Conservation (phyloP, 2,329 filamentous ascomycete species). For the Aspergillus quadricinctus region DNA sequence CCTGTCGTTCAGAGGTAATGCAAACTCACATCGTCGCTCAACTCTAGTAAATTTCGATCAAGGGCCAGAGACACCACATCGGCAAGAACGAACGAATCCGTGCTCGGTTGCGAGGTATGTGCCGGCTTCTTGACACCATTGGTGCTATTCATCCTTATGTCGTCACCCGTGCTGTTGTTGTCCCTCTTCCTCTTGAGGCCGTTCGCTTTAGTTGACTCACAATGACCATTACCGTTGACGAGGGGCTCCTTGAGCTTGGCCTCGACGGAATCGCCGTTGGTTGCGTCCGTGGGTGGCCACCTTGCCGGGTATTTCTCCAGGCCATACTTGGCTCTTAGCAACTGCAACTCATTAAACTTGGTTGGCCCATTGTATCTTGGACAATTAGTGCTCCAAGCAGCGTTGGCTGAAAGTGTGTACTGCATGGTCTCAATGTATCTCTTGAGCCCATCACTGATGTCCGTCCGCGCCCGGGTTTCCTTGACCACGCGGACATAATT, state of each 20-base stretch:
- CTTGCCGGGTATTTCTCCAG: not conserved
- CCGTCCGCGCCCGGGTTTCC: conserved; percentile 1
- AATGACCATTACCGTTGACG: no score
- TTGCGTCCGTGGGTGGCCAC: not conserved
- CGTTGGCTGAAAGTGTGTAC: conserved; percentile 27
- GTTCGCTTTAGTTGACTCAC: not conserved
- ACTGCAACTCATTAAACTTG: conserved; percentile 1
- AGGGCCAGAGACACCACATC: not conserved
- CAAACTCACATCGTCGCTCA: not conserved
- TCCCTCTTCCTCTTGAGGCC: not conserved
- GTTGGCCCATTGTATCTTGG: conserved; percentile 26
- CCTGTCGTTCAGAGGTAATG: no score
- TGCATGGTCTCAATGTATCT: not conserved
- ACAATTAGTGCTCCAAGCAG: conserved; percentile 35
- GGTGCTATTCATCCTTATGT: not conserved
- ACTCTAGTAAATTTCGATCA: not conserved
- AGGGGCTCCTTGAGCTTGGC: no score
- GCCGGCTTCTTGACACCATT: not conserved
- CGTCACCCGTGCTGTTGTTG: not conserved
- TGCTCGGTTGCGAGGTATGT: not conserved
- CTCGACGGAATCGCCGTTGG: not conserved
- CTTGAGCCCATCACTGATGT: not conserved
- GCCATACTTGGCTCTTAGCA: not conserved
- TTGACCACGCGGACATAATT: conserved; percentile 15
- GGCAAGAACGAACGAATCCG: not conserved